Base-by-base conservation (phyloP, 1,139 yeast genomes). In the Meyerozyma carpophila region DNA sequence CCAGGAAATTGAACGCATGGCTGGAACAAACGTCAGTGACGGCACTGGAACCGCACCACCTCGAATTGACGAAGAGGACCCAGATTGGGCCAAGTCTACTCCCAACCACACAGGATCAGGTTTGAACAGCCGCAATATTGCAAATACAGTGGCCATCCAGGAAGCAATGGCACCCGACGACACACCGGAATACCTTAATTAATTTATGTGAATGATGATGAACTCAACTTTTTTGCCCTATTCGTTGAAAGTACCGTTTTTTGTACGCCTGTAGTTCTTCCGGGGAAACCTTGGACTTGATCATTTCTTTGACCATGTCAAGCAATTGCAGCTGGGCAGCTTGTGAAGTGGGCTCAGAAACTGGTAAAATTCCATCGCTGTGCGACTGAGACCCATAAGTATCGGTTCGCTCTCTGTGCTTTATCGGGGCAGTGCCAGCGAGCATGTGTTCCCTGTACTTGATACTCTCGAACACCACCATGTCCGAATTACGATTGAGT, bases 1-100 rank as follows among this genome's bases (percentile, higher is more conserved):
- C 5, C 70, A 63, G 44, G 74, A 68, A 50, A 68, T 70, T 42
- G 75, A 70, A 49, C 61, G 56, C 48, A 61, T 68, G 56, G 72
- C 51, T 6, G 41, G 49, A 13, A 36, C 49, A 34, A 47, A 41
- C 24, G 46, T 47, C 16, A 46, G 45, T 11, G 47, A 44, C 6
- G 24, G 24, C 14, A 21, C 31, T 13, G 40, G 29, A 14, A 40
- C 41, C 20, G 43, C 40, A n/a, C 27, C 32, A 13, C 14, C 39
- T 7, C 44, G 45, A 46, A 43, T 42, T 3, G 47, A 47, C 38
- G 58, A 53, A 21, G 56, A 51, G 40, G 54, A 54, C 31, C 39
- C 44, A 14, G 54, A 54, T 7, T 52, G 56, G 58, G 56, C 54
- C 11, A 45, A 41, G 4, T 26, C 34, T 10, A n/a, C 20, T 3